Evolutionary conservation across 2,329 filamentous ascomycete genomes (phyloP), one percentile per base, ranked within the genome.

Genomic region (Colletotrichum camelliae): DNA sequence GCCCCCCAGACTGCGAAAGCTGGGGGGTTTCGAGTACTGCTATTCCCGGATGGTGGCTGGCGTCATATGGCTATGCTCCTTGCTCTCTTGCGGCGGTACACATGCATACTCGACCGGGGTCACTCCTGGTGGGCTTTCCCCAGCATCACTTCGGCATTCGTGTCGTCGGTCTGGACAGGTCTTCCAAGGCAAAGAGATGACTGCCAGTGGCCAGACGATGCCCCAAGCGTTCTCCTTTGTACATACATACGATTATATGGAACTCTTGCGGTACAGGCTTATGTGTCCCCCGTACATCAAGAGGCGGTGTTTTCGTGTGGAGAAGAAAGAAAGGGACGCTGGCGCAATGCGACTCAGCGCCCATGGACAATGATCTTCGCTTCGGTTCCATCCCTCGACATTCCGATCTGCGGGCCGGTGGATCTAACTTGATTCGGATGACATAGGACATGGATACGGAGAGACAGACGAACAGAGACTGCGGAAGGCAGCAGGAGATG

Each of bases 351-450:
- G 72, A 52, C 31, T 66, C 43, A 48, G 58, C 57, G 35, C 24
- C 61, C 72, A 55, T 72, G 68, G 62, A 58, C 55, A 66, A 61
- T 24, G 68, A 37, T 57, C 57, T 37, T 67, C 64, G 60, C 67
- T 52, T 57, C 37, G 55, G 21, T 18, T 33, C 43, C 71, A 57
- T 35, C 31, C 60, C 39, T 68, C 29, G 29, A 69, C 39, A 74
- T 74, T 68, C 58, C 48, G 64, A 76, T 76, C 57, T 31, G 58
- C 74, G 64, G 65, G 48, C 57, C 70, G 29, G 74, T 65, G 70
- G 65, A 39, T 60, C 70, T 60, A 31, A 7, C 58, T 29, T 68
- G 55, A 58, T 66, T 66, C 27, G 27, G 62, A 27, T 62, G 65
- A 13, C 37, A 24, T 52, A 52, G 57, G 24, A 48, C 57, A 62